Evolutionary conservation across 257 asterid species (phyloP), one percentile per base, ranked within the genome.

Genomic region (Forsythia viridissima): DNA sequence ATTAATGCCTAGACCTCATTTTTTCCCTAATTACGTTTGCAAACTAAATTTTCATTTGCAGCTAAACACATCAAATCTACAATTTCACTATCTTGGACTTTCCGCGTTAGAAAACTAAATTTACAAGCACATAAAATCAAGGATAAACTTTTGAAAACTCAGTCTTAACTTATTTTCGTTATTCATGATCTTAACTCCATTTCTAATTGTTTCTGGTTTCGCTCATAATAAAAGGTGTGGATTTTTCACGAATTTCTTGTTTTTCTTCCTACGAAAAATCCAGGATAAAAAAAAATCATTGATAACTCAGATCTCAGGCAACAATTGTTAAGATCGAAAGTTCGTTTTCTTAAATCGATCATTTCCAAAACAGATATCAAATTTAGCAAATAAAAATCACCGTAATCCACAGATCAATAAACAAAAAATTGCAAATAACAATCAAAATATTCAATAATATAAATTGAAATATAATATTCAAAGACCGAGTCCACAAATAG

Each of bases 401-500:
- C 39, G 61, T 21, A 63, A 15, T 8, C 16, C 11, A 30, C 6
- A 30, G 48, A 75, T 55, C 30, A 21, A 74, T n/a, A 44, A 61
- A 41, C 30, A 0, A 6, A 30, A 69, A 71, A 38, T 61, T 1
- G 39, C 8, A 66, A 75, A 4, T 12, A 67, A 0, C 44, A 44
- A 13, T 10, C 3, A 63, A 63, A 61, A 30, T 30, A 30, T 30
- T 30, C 34, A 30, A 30, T 1, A 30, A 30, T n/a, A n/a, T n/a
- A 2, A 24, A 24, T 21, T 4, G 36, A 61, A 61, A 61, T 20
- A 8, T 3, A 8, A 63, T 16, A 36, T 2, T 63, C 63, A 30
- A 40, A 74, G 71, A 76, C 72, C 0, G 52, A 73, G 84, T 75
- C 87, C 65, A 77, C 78, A 12, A 74, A 77, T 82, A 68, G 82